Evolutionary conservation across 2,329 filamentous ascomycete species (phyloP), one percentile per base, ranked within the genome.

Genomic region (Ceratocystis cacaofunesta): DNA sequence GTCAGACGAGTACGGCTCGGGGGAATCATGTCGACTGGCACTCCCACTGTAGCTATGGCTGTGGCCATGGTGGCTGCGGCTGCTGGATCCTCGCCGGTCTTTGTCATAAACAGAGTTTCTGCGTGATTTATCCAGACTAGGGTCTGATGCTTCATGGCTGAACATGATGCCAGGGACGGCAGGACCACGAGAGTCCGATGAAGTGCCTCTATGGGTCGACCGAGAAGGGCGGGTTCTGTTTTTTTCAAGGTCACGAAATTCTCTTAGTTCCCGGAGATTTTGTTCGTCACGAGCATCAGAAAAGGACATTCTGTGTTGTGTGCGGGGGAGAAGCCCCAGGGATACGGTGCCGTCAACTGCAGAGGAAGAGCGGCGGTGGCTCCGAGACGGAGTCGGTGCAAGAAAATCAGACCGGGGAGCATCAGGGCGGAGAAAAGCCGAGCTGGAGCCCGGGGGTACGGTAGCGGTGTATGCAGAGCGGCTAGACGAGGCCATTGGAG

Each of bases 101-200:
- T 36, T 65, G 63, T 25, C 55, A 36, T 52, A 57, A 8, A 19
- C 41, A 6, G 70, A 68, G 32, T 68, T 71, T 28, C 66, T 70
- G 57, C 68, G 69, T 8, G 68, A 65, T 66, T 71, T 70, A 69
- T 71, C 25, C 62, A 70, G 71, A n/a, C 75, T 74, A 5, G 75
- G 76, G 41, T 79, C 78, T 57, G 75, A 75, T 1, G 76, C 79
- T 69, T 81, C 78, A 32, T 78, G 75, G 17, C 78, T 80, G n/a
- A 79, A 79, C 8, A 82, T 71, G 2, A 81, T 81, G 44, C 81
- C 81, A 1, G 82, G 77, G 1, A 83, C 74, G 25, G 81, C 81
- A 25, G 28, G 52, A 17, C 43, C 62, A 15, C 30, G 43, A 10
- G 48, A 48, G n/a, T 41, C 15, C n/a, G 75, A 75, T 41, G 75